Evolutionary conservation across 495 filamentous ascomycete genomes (phyloP).

Genomic region (Aspergillus diversus): DNA sequence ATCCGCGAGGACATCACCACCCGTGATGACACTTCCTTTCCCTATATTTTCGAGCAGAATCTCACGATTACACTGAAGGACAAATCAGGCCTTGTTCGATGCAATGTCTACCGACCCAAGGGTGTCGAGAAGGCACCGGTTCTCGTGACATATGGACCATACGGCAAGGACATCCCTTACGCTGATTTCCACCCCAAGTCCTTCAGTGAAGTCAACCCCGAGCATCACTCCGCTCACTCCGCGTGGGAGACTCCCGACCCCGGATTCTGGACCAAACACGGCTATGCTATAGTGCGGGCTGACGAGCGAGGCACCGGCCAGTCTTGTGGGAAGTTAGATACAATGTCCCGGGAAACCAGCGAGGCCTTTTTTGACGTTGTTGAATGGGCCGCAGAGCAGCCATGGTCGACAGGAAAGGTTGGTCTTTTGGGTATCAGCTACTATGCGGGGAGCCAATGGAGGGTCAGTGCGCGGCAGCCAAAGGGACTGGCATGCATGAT

Average conservation of each 20-base stretch:
- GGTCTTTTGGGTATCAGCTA: constrained; percentile 65
- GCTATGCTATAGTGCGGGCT: constrained; percentile 62
- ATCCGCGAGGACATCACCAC: constrained; percentile 44
- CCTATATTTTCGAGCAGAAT: constrained; percentile 47
- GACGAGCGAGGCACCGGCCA: constrained; percentile 65
- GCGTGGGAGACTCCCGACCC: constrained; percentile 70
- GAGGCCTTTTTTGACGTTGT: constrained; percentile 65
- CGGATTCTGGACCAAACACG: constrained; percentile 62
- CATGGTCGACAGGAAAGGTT: constrained; percentile 65
- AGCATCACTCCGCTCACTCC: constrained; percentile 55
- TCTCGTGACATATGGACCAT: constrained; percentile 55
- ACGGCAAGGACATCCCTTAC: constrained; percentile 61
- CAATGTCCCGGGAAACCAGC: constrained; percentile 61
- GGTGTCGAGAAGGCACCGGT: constrained; percentile 34
- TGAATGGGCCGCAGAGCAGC: constrained; percentile 64
- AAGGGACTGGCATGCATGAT: constrained; percentile 62
- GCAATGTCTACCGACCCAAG: constrained; percentile 48
- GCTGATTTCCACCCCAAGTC: constrained; percentile 43
- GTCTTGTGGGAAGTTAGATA: constrained; percentile 60
- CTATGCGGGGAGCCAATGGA: constrained; percentile 67
- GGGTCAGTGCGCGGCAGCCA: constrained; percentile 62
- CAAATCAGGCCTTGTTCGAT: constrained; percentile 40
- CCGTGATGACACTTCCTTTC: constrained; percentile 35
- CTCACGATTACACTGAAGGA: constrained; percentile 38
- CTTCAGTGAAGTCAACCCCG: constrained; percentile 53